Evolutionary conservation across 306 rosid genomes (phyloP).

Genomic region (Vigna unguiculata): DNA sequence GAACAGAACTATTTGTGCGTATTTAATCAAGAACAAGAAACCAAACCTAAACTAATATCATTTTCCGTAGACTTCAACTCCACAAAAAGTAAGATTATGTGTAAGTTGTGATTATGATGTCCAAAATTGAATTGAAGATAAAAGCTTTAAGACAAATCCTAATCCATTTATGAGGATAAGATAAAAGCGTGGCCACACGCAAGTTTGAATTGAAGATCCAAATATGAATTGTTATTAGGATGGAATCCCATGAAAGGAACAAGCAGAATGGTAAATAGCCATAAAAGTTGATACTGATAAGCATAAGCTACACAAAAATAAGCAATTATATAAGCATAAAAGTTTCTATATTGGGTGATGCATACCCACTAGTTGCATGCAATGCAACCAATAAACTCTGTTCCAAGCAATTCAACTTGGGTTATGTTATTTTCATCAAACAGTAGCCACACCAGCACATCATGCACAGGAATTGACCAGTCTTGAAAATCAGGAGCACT

Average conservation of each 20-base stretch:
- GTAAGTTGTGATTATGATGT: conserved; percentile 26
- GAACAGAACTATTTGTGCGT: not conserved
- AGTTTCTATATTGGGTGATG: conserved; percentile 42
- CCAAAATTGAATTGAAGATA: conserved; percentile 39
- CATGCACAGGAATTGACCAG: conserved; percentile 40
- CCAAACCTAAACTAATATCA: not conserved
- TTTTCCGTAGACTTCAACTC: conserved; percentile 4
- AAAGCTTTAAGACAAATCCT: conserved; percentile 44
- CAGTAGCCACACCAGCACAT: conserved; percentile 30
- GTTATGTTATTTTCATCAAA: conserved; percentile 34
- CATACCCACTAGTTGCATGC: conserved; percentile 18
- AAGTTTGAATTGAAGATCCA: conserved; percentile 47
- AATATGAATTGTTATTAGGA: conserved; percentile 48
- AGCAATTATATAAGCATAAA: not conserved
- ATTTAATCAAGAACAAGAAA: conserved; percentile 9
- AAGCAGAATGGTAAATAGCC: conserved; percentile 39
- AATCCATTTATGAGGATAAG: conserved; percentile 48
- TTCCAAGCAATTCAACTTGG: conserved; percentile 10
- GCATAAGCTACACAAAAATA: conserved; percentile 29
- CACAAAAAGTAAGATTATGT: not conserved
- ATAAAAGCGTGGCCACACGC: conserved; percentile 44
- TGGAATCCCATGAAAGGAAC: conserved; percentile 51
- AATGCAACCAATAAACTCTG: conserved; percentile 33
- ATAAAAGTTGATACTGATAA: conserved; percentile 35
- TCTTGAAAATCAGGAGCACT: conserved; percentile 33